Evolutionary conservation across 2,329 filamentous ascomycete species (phyloP).

Genomic region (Pyricularia pennisetigena): DNA sequence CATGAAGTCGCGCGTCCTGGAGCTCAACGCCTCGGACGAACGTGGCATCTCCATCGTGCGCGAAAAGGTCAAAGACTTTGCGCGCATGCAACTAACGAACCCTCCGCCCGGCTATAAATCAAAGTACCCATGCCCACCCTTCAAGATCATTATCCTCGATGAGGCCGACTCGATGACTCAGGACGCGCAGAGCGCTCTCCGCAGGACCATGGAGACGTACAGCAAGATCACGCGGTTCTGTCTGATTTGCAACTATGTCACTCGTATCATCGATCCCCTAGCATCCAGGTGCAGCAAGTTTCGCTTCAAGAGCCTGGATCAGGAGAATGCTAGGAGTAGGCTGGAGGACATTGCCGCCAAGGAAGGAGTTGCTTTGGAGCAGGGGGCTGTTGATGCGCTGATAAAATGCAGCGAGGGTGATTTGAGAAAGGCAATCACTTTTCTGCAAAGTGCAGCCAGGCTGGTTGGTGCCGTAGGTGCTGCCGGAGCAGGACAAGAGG

Average conservation of each 20-base stretch:
- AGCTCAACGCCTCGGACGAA: constrained; percentile 98
- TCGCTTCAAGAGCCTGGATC: constrained; percentile 91
- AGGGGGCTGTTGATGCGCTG: constrained; percentile 72
- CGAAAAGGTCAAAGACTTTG: constrained; percentile 97
- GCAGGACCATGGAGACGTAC: constrained; percentile 97
- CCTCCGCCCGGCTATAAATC: constrained; percentile 58
- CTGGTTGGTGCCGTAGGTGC: constrained; percentile 58
- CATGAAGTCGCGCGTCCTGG: constrained; percentile 88
- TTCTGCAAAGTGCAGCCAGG: constrained; percentile 85
- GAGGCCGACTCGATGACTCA: constrained; percentile 99
- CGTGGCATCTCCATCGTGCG: constrained; percentile 95
- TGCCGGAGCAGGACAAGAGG: constrained; percentile 30
- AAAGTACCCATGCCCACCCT: constrained; percentile 86
- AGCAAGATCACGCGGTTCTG: constrained; percentile 95
- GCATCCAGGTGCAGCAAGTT: constrained; percentile 94
- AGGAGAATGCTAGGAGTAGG: constrained; percentile 69
- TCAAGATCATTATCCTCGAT: constrained; percentile 98
- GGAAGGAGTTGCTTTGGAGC: constrained; percentile 67
- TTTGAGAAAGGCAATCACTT: constrained; percentile 91
- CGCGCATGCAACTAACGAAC: constrained; percentile 85
- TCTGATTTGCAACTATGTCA: constrained; percentile 97
- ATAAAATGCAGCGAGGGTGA: constrained; percentile 89
- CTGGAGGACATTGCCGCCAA: constrained; percentile 72
- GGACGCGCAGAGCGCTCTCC: constrained; percentile 85
- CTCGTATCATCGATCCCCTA: constrained; percentile 91